These are phyloP conservation scores for Hypoxylon sp. DNA, from an alignment of 2,329 filamentous ascomycete genomes.

Conservation along the genomic window DNA sequence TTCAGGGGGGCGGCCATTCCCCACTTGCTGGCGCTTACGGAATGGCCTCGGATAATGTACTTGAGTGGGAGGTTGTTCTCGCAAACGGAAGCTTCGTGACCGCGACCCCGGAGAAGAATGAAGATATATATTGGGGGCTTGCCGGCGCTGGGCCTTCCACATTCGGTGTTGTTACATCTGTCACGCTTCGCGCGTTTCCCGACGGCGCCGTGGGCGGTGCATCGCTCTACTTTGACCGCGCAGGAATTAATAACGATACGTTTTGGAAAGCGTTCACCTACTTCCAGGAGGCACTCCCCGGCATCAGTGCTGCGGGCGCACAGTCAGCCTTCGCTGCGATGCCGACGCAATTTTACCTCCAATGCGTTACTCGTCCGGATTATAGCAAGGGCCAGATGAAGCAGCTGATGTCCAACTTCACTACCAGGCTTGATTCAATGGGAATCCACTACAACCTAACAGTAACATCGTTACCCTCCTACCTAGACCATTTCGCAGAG, in stretches of 20 bases:
- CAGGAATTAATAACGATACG: slow-evolving; percentile 34
- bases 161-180: slow-evolving; percentile 55
- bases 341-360: slow-evolving; percentile 37
- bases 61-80: slow-evolving; percentile 57
- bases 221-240: slow-evolving; percentile 30
- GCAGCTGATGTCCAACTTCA: slow-evolving; percentile 44
- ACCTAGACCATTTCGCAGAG: slow-evolving; percentile 47
- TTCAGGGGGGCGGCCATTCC: slow-evolving; percentile 62
- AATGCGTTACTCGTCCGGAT: slow-evolving; percentile 37
- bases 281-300: slow-evolving; percentile 39
- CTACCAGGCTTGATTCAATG: slow-evolving; percentile 40
- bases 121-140: slow-evolving; percentile 64
- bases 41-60: slow-evolving; percentile 67
- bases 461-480: slow-evolving; percentile 43
- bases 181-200: slow-evolving; percentile 38
- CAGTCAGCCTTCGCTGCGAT: slow-evolving; percentile 38
- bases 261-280: slow-evolving; percentile 36
- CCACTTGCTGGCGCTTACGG: slow-evolving; percentile 63
- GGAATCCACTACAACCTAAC: slow-evolving; percentile 36
- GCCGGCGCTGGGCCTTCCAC: slow-evolving; percentile 59
- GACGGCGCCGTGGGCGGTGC: slow-evolving; percentile 36
- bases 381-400: slow-evolving; percentile 43
- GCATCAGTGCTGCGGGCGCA: too few species aligned
- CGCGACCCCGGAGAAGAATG: slow-evolving; percentile 52
- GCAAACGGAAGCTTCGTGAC: slow-evolving; percentile 43